Evolutionary conservation across 2,329 filamentous ascomycete genomes (phyloP).

Genomic region (Trichoderma cornu-damae): DNA sequence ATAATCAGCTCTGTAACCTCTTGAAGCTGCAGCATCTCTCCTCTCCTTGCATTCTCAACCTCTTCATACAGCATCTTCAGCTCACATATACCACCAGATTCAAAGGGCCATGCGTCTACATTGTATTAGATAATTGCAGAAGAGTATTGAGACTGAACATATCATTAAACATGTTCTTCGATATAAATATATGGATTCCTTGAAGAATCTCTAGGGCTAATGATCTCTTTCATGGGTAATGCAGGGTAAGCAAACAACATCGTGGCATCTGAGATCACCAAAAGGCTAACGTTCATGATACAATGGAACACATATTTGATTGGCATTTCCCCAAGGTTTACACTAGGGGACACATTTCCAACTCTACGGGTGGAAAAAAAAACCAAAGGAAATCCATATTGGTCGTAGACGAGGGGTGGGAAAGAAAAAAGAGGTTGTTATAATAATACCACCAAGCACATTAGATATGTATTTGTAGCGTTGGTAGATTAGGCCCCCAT

Average conservation of each 20-base stretch:
- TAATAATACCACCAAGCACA: neutral
- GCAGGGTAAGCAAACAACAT: neutral
- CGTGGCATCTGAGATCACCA: neutral
- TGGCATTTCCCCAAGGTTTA: neutral
- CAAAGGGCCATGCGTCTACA: too few species aligned
- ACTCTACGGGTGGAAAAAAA: neutral
- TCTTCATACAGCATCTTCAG: too few species aligned
- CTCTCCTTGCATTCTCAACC: too few species aligned
- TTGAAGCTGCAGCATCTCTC: too few species aligned
- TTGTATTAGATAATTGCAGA: too few species aligned
- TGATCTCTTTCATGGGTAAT: too few species aligned
- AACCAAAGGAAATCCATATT: neutral
- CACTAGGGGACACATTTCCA: neutral
- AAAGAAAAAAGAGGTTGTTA: neutral
- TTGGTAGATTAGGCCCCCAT: slow-evolving; percentile 10
- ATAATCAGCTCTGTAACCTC: too few species aligned
- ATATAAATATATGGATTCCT: too few species aligned
- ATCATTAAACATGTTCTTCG: too few species aligned
- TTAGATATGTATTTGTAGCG: neutral
- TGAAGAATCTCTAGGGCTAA: too few species aligned
- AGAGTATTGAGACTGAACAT: too few species aligned
- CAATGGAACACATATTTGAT: neutral
- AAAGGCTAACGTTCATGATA: neutral
- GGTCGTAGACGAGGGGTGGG: neutral
- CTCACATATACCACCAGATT: too few species aligned